A percentile compares a stretch with the other conserved stretches of the same genome.
Conservation (phyloP, 2,329 filamentous ascomycete genomes). For the Aspergillus alliaceus region DNA sequence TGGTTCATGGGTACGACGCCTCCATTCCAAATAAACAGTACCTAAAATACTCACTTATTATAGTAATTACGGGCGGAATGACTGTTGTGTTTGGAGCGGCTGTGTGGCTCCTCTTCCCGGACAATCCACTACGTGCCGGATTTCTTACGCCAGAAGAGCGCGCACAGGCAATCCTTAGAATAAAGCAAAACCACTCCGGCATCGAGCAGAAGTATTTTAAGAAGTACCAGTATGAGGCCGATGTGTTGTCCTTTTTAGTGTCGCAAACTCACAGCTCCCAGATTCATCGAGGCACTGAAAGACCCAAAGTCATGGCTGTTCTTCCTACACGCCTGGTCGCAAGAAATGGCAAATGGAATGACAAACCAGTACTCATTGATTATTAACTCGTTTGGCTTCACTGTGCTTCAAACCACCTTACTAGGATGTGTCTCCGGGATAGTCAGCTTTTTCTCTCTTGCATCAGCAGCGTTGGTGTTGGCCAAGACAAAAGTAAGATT, state of each 20-base stretch:
- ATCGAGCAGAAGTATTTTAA: constrained; percentile 40
- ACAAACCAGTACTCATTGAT: constrained; percentile 47
- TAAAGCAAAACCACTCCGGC: constrained; percentile 38
- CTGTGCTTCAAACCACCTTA: constrained; percentile 25
- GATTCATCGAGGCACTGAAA: constrained; percentile 32
- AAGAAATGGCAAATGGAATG: constrained; percentile 38
- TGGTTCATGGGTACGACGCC: constrained; percentile 38
- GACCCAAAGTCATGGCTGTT: constrained; percentile 38
- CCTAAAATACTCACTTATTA: neutral
- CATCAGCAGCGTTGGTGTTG: constrained; percentile 28
- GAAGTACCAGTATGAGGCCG: constrained; percentile 18
- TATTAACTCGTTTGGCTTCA: constrained; percentile 48
- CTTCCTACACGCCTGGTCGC: constrained; percentile 35
- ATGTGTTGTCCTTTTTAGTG: too few species aligned
- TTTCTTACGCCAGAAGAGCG: constrained; percentile 34
- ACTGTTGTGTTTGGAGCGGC: constrained; percentile 24
- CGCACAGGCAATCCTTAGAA: constrained; percentile 35
- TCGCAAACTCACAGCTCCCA: neutral
- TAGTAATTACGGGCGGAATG: neutral
- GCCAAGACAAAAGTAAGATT: constrained; percentile 30
- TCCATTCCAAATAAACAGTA: too few species aligned
- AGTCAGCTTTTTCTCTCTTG: constrained; percentile 28
- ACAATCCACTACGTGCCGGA: constrained; percentile 31
- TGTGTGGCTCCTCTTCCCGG: constrained; percentile 35
- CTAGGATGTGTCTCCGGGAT: constrained; percentile 26